Evolutionary conservation across 2,329 filamentous ascomycete species (phyloP), one percentile per base, ranked within the genome.

Genomic region (Nigrospora sphaerica): DNA sequence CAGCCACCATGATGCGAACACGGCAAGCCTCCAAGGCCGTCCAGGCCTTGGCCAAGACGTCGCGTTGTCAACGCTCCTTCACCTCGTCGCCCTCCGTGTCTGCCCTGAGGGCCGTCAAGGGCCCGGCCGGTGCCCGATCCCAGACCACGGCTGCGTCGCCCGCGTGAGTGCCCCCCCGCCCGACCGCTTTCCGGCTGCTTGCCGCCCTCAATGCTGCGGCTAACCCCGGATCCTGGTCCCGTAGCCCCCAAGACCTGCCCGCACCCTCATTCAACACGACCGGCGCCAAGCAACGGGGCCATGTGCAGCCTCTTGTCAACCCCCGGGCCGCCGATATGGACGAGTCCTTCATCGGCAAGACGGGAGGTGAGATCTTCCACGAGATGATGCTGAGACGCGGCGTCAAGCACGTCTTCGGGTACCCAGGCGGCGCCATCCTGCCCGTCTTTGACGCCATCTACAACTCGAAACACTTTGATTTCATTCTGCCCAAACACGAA

Each of bases 361-460:
- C 83, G 42, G 92, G 93, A 63, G 93, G 93, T 63, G 85, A 96
- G 69, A 96, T 97, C 58, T 95, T 97, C 70, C 91, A 97, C 68
- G 92, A 97, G 72, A 97, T 97, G 92, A 96, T 98, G 91, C 77
- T 95, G 51, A 80, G 92, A 62, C 87, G 92, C 58, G 80, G 77
- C 57, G 92, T 98, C 47, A 93, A 96, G 73, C 55, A 64, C 48
- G 49, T 52, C 88, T 84, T 91, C 62, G 86, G 86, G 51, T 97
- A 97, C 71, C 88, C 92, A 55, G 92, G 92, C 60, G 92, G 93
- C 64, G 91, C 93, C 55, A 97, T 97, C 70, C 83, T 97, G 33
- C 93, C 93, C 59, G 92, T 97, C 38, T 97, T 96, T 73, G 93
- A 98, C 68, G 93, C 93, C 62, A 97, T 98, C 64, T 95, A 95